Percentiles rank a stretch among this genome's conserved stretches.
These are phyloP conservation scores for Xylariaceae sp. DNA, from an alignment of 2,329 filamentous ascomycete genomes.

Conservation along the genomic window DNA sequence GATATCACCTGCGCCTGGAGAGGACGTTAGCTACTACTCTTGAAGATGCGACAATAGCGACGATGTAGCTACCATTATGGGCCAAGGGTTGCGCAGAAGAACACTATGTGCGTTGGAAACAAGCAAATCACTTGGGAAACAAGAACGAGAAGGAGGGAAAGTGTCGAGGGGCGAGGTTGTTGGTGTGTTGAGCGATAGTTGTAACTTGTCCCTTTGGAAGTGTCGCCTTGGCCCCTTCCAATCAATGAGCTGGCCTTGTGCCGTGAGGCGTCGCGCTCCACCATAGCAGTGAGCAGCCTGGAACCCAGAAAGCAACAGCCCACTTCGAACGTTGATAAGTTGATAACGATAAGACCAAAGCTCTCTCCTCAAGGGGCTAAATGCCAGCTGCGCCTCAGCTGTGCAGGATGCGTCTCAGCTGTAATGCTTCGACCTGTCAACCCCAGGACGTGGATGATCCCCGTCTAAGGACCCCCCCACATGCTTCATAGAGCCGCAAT, in stretches of 20 bases:
- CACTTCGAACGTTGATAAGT: background rate
- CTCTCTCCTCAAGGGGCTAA: background rate
- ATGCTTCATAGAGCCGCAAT: constrained; percentile 15
- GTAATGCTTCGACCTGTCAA: no score
- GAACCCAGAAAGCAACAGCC: background rate
- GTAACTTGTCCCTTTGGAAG: constrained; percentile 5
- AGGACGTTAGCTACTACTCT: constrained; percentile 12
- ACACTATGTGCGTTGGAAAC: no score
- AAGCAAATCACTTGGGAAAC: background rate
- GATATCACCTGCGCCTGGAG: constrained; percentile 67
- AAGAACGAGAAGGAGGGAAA: background rate
- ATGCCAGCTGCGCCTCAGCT: no score
- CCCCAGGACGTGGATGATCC: no score
- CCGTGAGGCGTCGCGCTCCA: constrained; percentile 7
- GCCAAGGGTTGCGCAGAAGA: background rate
- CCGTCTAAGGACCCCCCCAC: constrained; percentile 1
- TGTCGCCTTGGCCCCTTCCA: constrained; percentile 17
- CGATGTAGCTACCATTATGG: constrained; percentile 24
- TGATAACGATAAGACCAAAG: background rate
- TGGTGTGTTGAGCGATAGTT: constrained; percentile 1
- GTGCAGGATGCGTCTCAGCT: no score
- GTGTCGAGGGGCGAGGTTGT: background rate
- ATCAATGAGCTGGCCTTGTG: constrained; percentile 16
- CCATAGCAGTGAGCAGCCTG: background rate
- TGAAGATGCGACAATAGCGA: background rate